Conservation (phyloP, 495 filamentous ascomycete genomes). For the Hypoxylon subgilvum region DNA sequence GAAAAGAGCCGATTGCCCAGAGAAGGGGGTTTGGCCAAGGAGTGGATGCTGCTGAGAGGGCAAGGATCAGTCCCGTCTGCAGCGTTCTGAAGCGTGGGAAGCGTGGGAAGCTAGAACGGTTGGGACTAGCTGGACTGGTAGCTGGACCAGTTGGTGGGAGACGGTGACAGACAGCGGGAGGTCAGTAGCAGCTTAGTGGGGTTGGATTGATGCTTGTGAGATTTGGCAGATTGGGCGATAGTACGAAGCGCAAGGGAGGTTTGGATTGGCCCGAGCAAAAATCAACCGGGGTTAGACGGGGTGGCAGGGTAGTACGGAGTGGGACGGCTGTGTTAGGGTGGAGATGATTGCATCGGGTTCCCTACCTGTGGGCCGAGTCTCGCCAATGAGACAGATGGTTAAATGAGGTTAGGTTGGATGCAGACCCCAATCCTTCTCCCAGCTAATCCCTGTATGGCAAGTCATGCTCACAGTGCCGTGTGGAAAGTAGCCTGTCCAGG, state of each 20-base stretch:
- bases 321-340: conserved; percentile 29
- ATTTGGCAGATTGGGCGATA: conserved; percentile 38
- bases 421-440: conserved; percentile 9
- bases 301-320: conserved; percentile 16
- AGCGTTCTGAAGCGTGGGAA: conserved; percentile 13
- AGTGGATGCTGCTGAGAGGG: conserved; percentile 7
- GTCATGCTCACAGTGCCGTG: conserved; percentile 23
- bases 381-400: conserved; percentile 17
- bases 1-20: conserved; percentile 31
- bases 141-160: conserved; percentile 10
- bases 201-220: neutral
- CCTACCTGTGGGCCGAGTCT: conserved; percentile 34
- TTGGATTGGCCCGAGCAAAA: conserved; percentile 39
- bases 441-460: conserved; percentile 19
- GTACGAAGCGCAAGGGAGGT: conserved; percentile 30
- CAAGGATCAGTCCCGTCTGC: too few species aligned
- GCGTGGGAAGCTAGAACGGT: conserved; percentile 3
- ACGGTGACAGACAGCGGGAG: neutral
- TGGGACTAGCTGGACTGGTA: neutral
- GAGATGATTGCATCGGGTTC: conserved; percentile 40
- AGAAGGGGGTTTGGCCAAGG: conserved; percentile 22
- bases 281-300: conserved; percentile 33
- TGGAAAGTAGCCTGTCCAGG: neutral
- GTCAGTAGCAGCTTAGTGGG: neutral
- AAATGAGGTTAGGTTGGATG: conserved; percentile 11